A percentile compares a stretch with the other conserved stretches of the same genome.
These are phyloP conservation scores for Hyparrhenia diplandra DNA, from an alignment of 176 grass and related monocot species.

Conservation along the genomic window DNA sequence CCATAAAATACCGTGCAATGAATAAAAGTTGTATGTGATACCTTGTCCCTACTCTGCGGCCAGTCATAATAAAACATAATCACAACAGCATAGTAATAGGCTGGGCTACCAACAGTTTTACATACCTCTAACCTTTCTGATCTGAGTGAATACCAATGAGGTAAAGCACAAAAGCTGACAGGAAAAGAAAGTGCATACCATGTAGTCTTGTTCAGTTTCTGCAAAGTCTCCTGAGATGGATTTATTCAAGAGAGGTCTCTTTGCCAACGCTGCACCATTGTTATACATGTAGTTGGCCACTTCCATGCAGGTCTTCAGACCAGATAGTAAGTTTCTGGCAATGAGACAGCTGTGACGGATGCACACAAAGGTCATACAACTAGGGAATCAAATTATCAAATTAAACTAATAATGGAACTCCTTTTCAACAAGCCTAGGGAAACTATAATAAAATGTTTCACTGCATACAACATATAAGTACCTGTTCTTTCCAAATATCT, in stretches of 20 bases:
- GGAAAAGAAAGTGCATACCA: constrained; percentile 39
- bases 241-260: constrained; percentile 47
- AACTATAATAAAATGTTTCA: background rate
- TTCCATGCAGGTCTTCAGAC: constrained; percentile 88
- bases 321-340: constrained; percentile 90
- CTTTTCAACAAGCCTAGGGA: background rate
- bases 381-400: constrained; percentile 9
- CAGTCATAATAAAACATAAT: constrained; percentile 22
- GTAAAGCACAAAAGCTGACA: background rate
- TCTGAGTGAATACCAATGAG: background rate
- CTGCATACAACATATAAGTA: constrained; percentile 24
- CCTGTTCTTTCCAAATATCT: constrained; percentile 97
- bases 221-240: constrained; percentile 62
- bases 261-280: constrained; percentile 55
- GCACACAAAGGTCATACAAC: constrained; percentile 3
- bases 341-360: constrained; percentile 78
- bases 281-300: constrained; percentile 87
- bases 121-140: background rate
- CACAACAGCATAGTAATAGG: background rate
- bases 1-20: background rate
- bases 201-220: constrained; percentile 69
- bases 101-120: constrained; percentile 4
- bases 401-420: constrained; percentile 9
- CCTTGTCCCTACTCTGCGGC: background rate
- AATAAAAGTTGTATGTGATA: background rate